Base-by-base conservation (phyloP, 2,329 filamentous ascomycete species). In the Colletotrichum orbiculare region DNA sequence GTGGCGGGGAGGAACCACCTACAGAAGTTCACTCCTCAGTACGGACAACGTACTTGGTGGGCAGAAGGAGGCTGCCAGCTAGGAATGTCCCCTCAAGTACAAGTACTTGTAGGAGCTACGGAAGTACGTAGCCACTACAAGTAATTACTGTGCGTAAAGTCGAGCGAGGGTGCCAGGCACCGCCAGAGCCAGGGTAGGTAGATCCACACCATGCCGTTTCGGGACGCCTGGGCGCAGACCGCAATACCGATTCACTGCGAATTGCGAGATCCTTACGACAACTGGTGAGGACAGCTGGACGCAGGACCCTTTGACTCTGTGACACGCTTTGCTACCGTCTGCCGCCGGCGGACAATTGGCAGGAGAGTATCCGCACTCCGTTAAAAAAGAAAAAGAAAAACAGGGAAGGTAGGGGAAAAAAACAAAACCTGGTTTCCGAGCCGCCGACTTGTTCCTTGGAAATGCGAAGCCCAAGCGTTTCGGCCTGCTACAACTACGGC, bases 301-400 rank as follows among this genome's bases (percentile, higher is more conserved):
- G 46, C 47, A 66, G 52, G 53, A 57, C 52, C 63, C 62, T 65
- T 64, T 39, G 38, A 41, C 45, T 56, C 62, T 61, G 58, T 48
- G 57, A 53, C 34, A 41, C 52, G 38, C 43, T 56, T 46, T 50
- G 52, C 59, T 49, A 25, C 25, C 25, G 25, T 35, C 42, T 42
- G 9, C 49, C 17, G 61, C 38, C 48, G 48, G 25, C 17, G 25
- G 25, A 25, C 25, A 25, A 25, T 25, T 25, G 25, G 25, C 25
- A 25, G 25, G 25, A 25, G 25, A 25, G 25, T 25, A 25, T 25
- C 25, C 25, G 25, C 4, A 25, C 25, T 25, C 25, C 25, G 25
- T 25, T 25, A 25, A 5, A 25, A 25, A 25, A 25, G 4, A 25
- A 5, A 11, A 46, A 47, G 13, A 13, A 15, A 8, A 17, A 8